Conservation (phyloP, 192 early-diverging fungal species). For the Coemansia sp. region DNA sequence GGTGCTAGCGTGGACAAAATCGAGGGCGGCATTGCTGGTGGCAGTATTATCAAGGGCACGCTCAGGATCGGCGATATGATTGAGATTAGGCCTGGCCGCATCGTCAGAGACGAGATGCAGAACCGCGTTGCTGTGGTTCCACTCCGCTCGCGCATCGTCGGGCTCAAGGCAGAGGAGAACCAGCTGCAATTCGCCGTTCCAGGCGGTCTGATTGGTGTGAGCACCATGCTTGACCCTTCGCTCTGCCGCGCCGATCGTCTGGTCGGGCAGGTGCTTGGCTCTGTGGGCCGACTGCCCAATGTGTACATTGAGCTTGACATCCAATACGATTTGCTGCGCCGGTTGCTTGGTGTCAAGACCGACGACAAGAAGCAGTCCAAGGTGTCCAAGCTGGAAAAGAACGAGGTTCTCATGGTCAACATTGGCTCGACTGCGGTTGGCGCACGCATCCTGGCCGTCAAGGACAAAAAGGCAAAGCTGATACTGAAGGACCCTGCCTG, state of each 20-base stretch:
- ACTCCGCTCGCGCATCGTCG: conserved; percentile 87
- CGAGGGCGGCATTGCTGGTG: conserved; percentile 98
- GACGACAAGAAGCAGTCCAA: conserved; percentile 99
- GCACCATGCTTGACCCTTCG: conserved; percentile 94
- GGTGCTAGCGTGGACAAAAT: conserved; percentile 91
- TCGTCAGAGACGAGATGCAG: conserved; percentile 86
- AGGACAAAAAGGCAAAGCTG: conserved; percentile 95
- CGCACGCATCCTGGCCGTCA: conserved; percentile 92
- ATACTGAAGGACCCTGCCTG: conserved; percentile 88
- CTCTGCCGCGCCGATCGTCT: conserved; percentile 96
- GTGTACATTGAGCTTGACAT: conserved; percentile 97
- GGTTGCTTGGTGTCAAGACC: conserved; percentile 95
- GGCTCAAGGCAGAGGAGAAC: conserved; percentile 89
- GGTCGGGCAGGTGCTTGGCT: conserved; percentile 94
- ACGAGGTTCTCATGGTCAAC: conserved; percentile 95
- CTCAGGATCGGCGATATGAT: conserved; percentile 90
- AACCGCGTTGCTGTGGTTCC: conserved; percentile 82
- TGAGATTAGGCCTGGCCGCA: conserved; percentile 91
- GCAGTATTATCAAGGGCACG: conserved; percentile 92
- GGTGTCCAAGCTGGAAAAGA: conserved; percentile 90
- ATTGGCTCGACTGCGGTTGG: conserved; percentile 96
- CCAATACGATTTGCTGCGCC: conserved; percentile 95
- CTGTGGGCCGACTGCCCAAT: conserved; percentile 87
- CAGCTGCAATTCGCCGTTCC: conserved; percentile 96
- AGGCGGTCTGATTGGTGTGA: conserved; percentile 99